These are phyloP conservation scores for Madurella fahalii DNA, from an alignment of 2,329 filamentous ascomycete genomes.

Conservation along the genomic window DNA sequence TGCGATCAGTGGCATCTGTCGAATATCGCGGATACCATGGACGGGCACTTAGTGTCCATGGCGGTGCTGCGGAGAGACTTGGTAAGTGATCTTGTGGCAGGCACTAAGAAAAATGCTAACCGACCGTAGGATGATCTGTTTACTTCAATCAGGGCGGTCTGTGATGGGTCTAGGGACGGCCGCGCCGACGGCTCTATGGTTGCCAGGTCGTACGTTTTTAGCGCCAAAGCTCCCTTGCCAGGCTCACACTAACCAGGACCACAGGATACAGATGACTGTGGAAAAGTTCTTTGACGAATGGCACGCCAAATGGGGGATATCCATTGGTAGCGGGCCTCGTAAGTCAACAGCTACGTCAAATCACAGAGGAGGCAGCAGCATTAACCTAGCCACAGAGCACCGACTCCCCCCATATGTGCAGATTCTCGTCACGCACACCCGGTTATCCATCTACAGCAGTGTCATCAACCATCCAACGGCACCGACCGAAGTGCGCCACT, in stretches of 20 bases:
- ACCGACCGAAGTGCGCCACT: constrained; percentile 64
- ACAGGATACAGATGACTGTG: constrained; percentile 54
- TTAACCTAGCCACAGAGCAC: constrained; percentile 24
- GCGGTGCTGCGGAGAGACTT: constrained; percentile 65
- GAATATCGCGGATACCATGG: constrained; percentile 59
- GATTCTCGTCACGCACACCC: constrained; percentile 68
- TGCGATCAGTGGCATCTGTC: constrained; percentile 68
- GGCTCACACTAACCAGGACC: constrained; percentile 21
- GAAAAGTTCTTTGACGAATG: constrained; percentile 63
- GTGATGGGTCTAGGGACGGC: constrained; percentile 51
- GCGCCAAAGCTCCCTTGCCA: neutral
- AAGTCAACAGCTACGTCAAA: constrained; percentile 18
- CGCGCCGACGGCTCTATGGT: constrained; percentile 49
- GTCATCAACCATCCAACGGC: constrained; percentile 73
- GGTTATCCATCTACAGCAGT: constrained; percentile 68
- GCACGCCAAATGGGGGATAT: constrained; percentile 59
- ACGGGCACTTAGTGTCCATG: constrained; percentile 68
- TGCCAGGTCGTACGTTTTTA: constrained; percentile 46
- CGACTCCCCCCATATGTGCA: constrained; percentile 69
- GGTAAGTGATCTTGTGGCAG: constrained; percentile 35
- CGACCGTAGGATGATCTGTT: constrained; percentile 50
- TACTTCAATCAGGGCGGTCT: constrained; percentile 53
- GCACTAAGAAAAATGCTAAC: constrained; percentile 7
- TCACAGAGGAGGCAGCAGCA: neutral
- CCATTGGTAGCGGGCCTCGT: constrained; percentile 52